These are phyloP conservation scores for Linum usitatissimum DNA, from an alignment of 345 rosid genomes.

Conservation along the genomic window DNA sequence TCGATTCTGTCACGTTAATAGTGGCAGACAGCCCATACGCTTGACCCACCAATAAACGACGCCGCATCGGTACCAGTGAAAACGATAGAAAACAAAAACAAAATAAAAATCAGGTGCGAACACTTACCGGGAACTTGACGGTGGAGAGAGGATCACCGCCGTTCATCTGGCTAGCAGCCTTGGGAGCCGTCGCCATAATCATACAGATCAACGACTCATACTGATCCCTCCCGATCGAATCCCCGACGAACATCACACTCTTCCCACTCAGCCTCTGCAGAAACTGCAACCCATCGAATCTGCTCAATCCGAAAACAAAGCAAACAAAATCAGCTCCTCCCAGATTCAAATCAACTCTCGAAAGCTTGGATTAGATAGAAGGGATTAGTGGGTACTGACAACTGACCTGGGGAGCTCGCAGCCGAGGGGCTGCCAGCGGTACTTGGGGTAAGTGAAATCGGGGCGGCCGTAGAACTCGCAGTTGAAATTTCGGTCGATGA, in stretches of 20 bases:
- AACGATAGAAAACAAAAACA: background rate
- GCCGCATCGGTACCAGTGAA: background rate
- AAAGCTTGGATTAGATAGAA: background rate
- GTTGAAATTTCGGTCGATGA: constrained; percentile 1
- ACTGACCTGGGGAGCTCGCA: constrained; percentile 78
- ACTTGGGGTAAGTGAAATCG: constrained; percentile 3
- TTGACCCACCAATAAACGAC: no score
- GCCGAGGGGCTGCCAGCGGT: constrained; percentile 1
- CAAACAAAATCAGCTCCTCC: background rate
- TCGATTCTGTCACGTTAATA: no score
- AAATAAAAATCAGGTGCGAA: background rate
- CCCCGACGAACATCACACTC: constrained; percentile 86
- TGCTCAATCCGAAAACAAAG: constrained; percentile 14
- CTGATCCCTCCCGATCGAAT: constrained; percentile 78
- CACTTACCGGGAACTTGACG: constrained; percentile 58
- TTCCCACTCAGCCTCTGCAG: constrained; percentile 56
- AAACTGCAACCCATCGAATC: constrained; percentile 70
- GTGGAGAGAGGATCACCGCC: constrained; percentile 66
- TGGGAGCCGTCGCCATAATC: constrained; percentile 50
- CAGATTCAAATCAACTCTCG: background rate
- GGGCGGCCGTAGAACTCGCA: constrained; percentile 6
- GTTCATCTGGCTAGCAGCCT: constrained; percentile 37
- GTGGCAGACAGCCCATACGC: no score
- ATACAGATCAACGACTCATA: constrained; percentile 88
- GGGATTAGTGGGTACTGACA: background rate